phyloP scores from a whole-genome alignment of 2,329 filamentous ascomycete genomes.

The Exophiala phaeomuriformis region DNA sequence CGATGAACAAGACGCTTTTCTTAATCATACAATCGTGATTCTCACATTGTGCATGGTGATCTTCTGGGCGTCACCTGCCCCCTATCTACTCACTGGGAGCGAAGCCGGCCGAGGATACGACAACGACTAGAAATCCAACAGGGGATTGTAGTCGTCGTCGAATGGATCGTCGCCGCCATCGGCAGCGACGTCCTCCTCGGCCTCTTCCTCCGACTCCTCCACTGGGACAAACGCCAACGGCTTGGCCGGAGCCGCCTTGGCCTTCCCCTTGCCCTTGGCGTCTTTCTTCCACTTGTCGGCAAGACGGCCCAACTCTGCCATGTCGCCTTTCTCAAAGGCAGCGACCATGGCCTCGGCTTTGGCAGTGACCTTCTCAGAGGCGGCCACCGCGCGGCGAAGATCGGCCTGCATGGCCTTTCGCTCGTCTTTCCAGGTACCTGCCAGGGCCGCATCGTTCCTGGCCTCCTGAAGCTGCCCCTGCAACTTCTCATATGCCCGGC shows the following conservation, averaged over 20 bases:
- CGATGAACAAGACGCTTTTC: neutral
- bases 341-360: neutral
- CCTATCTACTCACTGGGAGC: neutral
- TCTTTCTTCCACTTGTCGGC: neutral
- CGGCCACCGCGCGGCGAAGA: neutral
- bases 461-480: conserved; percentile 1
- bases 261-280: conserved; percentile 1
- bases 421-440: neutral
- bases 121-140: neutral
- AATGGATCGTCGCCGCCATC: neutral
- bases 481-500: conserved; percentile 2
- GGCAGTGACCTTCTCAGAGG: neutral
- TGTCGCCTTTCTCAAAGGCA: conserved; percentile 5
- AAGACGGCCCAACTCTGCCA: neutral
- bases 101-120: neutral
- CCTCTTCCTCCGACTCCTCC: conserved; percentile 5
- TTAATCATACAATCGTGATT: neutral
- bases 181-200: neutral
- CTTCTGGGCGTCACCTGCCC: neutral
- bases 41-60: neutral
- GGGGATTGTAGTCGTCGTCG: neutral
- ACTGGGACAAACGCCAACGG: no score
- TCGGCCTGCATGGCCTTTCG: neutral
- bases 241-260: neutral
- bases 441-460: neutral